Conservation (phyloP, 129 eudicot species). For the Centaurea solstitialis region DNA sequence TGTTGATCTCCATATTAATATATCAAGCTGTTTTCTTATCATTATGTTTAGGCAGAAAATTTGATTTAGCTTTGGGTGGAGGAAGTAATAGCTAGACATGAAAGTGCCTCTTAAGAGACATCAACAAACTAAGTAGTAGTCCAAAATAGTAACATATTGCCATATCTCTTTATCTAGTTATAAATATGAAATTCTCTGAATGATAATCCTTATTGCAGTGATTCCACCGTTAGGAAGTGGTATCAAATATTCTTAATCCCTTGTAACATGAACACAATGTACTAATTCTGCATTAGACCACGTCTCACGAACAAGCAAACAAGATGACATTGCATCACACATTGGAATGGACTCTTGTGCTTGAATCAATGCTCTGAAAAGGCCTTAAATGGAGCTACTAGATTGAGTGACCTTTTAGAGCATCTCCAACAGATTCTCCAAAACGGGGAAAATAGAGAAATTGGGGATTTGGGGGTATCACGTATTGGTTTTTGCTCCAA, state of each 20-base stretch:
- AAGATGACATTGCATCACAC: not conserved
- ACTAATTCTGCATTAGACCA: not conserved
- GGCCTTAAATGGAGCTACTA: not conserved
- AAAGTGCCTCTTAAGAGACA: not conserved
- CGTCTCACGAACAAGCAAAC: not conserved
- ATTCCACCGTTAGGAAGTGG: not conserved
- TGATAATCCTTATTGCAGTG: not conserved
- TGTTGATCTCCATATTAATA: not conserved
- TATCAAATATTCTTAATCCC: not conserved
- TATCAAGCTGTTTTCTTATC: not conserved
- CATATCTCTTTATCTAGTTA: not conserved
- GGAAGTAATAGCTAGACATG: conserved; percentile 2
- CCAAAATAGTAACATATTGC: not conserved
- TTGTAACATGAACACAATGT: not conserved
- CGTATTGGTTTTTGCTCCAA: too few relatives aligned
- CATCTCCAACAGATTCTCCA: not conserved
- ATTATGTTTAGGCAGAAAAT: not conserved
- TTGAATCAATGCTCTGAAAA: not conserved
- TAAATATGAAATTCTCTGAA: not conserved
- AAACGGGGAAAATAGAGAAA: too few relatives aligned
- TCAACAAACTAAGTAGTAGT: not conserved
- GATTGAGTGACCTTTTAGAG: not conserved
- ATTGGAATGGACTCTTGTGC: not conserved
- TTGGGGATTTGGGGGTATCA: too few relatives aligned
- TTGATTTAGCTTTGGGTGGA: not conserved